A percentile compares a stretch with the other conserved stretches of the same genome.
phyloP scores from a whole-genome alignment of 768 basidiomycete genomes.

The Pleurotus tuber-regium region DNA sequence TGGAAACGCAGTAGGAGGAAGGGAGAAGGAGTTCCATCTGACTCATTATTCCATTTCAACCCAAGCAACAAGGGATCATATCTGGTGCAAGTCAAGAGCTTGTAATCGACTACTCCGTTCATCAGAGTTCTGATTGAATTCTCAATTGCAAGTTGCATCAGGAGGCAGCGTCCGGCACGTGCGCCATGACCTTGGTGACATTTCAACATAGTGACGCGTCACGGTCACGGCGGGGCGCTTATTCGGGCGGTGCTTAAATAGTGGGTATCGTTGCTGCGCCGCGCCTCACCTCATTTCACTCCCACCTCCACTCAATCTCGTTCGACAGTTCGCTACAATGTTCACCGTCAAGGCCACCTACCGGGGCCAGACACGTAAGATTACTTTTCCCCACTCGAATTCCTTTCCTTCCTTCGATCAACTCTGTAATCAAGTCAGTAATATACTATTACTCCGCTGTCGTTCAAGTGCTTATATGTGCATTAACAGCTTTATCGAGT shows the following conservation, averaged over 20 bases:
- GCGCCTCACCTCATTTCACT: background rate
- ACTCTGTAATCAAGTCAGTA: constrained; percentile 59
- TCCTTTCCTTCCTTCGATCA: constrained; percentile 64
- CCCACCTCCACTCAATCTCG: constrained; percentile 17
- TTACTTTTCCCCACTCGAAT: constrained; percentile 49
- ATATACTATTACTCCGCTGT: background rate
- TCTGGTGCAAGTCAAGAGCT: constrained; percentile 48
- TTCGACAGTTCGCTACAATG: constrained; percentile 40
- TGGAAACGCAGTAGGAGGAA: constrained; percentile 66
- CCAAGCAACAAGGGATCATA: constrained; percentile 51
- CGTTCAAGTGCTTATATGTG: constrained; percentile 23
- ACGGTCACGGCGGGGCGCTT: no score
- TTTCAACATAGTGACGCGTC: constrained; percentile 3
- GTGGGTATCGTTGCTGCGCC: constrained; percentile 7
- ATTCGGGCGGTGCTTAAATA: constrained; percentile 6
- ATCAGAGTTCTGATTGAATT: background rate
- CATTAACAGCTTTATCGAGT: constrained; percentile 60
- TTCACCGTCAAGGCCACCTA: constrained; percentile 83
- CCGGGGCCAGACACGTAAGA: constrained; percentile 63
- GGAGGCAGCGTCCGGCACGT: no score
- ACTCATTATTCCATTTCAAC: constrained; percentile 56
- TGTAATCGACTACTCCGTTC: background rate
- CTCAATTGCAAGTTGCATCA: no score
- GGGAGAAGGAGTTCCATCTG: constrained; percentile 44
- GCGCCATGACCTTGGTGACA: no score